Evolutionary conservation across 345 rosid genomes (phyloP).

Genomic region (Populus davidiana): DNA sequence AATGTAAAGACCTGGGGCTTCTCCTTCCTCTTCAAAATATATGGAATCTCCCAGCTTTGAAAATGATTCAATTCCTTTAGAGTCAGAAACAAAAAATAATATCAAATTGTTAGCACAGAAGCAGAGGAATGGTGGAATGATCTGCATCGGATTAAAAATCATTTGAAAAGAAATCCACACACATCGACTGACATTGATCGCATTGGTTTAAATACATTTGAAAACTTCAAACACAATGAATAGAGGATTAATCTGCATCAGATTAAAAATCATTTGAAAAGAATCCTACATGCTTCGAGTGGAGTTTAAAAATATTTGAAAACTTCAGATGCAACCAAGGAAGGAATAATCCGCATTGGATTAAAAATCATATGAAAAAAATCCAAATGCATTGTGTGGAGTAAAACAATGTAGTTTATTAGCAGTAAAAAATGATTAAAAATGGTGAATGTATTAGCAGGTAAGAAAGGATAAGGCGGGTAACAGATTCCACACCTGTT

Average conservation of each 20-base stretch:
- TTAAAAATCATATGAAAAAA: neutral
- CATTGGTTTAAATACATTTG: too few species aligned
- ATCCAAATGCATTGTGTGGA: too few species aligned
- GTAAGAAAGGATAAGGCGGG: neutral
- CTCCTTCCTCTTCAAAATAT: slow-evolving; percentile 75
- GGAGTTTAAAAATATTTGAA: too few species aligned
- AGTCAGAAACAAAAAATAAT: neutral
- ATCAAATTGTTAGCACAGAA: neutral
- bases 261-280: too few species aligned
- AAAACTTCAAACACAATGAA: too few species aligned
- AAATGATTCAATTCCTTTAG: slow-evolving; percentile 74
- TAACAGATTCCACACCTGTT: slow-evolving; percentile 51
- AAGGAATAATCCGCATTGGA: neutral
- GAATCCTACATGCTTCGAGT: too few species aligned
- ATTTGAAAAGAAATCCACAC: too few species aligned
- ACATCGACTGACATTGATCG: too few species aligned
- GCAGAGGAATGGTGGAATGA: neutral
- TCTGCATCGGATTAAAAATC: too few species aligned
- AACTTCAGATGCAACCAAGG: too few species aligned
- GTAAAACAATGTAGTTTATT: neutral
- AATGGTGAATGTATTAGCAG: neutral
- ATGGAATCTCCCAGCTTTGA: slow-evolving; percentile 95
- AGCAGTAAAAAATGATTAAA: neutral
- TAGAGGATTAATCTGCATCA: too few species aligned
- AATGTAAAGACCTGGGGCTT: slow-evolving; percentile 62